Conservation (phyloP, 2,329 filamentous ascomycete genomes). For the Exophiala oligosperma region DNA sequence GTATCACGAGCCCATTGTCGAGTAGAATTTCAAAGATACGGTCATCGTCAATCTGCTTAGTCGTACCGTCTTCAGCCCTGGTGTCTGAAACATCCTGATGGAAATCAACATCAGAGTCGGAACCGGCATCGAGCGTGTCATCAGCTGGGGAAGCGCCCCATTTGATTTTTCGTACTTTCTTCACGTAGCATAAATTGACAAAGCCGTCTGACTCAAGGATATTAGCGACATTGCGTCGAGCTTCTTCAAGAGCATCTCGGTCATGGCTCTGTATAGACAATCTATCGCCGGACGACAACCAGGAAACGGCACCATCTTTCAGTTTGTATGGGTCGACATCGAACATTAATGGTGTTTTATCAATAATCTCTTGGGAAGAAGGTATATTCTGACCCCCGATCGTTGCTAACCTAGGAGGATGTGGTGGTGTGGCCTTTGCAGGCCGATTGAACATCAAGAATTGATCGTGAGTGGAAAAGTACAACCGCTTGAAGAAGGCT, state of each 20-base stretch:
- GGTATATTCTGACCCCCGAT: constrained; percentile 50
- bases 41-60: constrained; percentile 55
- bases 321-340: constrained; percentile 62
- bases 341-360: constrained; percentile 61
- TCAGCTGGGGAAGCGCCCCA: constrained; percentile 55
- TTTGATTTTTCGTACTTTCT: constrained; percentile 57
- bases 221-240: constrained; percentile 58
- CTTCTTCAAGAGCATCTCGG: constrained; percentile 59
- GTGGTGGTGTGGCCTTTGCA: constrained; percentile 59
- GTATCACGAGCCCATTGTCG: constrained; percentile 61
- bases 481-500: constrained; percentile 65
- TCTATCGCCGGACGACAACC: constrained; percentile 53
- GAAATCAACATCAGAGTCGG: constrained; percentile 59
- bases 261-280: constrained; percentile 54
- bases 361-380: constrained; percentile 53
- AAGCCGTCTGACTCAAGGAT: constrained; percentile 62
- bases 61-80: constrained; percentile 53
- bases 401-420: constrained; percentile 55
- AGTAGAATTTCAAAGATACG: constrained; percentile 63
- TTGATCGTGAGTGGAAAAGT: constrained; percentile 65
- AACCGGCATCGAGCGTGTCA: constrained; percentile 51
- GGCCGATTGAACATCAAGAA: constrained; percentile 63
- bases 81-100: constrained; percentile 49
- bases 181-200: constrained; percentile 60
- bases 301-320: constrained; percentile 54